These are phyloP conservation scores for Metschnikowia picachoensis DNA, from an alignment of 805 yeast species.

Conservation along the genomic window DNA sequence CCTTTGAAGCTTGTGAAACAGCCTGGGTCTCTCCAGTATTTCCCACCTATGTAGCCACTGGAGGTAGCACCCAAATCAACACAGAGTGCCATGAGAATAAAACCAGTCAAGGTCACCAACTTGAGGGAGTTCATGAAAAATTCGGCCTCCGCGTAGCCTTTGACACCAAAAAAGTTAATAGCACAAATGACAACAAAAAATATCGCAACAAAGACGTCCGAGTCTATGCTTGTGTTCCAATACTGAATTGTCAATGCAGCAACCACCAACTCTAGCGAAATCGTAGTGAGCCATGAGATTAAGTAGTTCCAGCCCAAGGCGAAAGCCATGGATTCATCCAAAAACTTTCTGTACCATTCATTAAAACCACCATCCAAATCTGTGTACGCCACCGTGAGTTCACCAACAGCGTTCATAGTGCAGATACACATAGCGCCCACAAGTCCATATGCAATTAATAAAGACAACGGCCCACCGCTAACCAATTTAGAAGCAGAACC, in stretches of 20 bases:
- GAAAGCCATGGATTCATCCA: constrained; percentile 35
- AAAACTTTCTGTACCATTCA: constrained; percentile 25
- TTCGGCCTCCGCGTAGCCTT: constrained; percentile 45
- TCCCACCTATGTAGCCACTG: constrained; percentile 36
- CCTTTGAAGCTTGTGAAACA: constrained; percentile 37
- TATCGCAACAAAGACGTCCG: constrained; percentile 55
- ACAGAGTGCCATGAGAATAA: constrained; percentile 38
- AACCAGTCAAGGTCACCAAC: constrained; percentile 35
- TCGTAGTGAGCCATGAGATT: constrained; percentile 24
- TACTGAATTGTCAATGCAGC: constrained; percentile 48
- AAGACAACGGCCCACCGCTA: constrained; percentile 23
- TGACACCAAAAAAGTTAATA: constrained; percentile 44
- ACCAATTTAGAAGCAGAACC: constrained; percentile 31
- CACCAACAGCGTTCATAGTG: constrained; percentile 43
- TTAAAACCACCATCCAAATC: constrained; percentile 40
- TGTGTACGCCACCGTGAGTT: constrained; percentile 56
- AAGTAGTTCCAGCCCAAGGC: constrained; percentile 38
- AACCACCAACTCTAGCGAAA: constrained; percentile 18
- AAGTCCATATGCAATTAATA: constrained; percentile 22
- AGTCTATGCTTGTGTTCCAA: constrained; percentile 49
- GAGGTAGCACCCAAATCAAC: constrained; percentile 32
- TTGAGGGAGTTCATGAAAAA: constrained; percentile 36
- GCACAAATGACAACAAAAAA: constrained; percentile 43
- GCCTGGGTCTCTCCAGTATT: constrained; percentile 39
- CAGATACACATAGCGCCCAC: constrained; percentile 25